phyloP scores from a whole-genome alignment of 1,284 basidiomycete genomes.

The Cerioporus squamosus region DNA sequence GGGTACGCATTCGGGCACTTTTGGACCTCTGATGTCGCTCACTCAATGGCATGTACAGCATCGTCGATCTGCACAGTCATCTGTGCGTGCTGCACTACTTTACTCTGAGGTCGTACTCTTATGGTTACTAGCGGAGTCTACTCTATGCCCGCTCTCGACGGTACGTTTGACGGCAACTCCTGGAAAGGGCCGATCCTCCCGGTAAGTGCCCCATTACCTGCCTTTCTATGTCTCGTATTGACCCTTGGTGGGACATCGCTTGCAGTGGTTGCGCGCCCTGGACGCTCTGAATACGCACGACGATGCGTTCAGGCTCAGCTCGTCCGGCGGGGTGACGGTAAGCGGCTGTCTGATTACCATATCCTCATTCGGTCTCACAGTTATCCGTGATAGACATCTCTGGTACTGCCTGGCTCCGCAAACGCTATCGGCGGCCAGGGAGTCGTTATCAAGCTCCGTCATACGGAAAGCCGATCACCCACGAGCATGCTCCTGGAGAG shows the following conservation, averaged over 20 bases:
- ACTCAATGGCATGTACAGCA: constrained; percentile 2
- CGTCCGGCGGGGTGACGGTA: constrained; percentile 49
- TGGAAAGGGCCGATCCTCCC: constrained; percentile 42
- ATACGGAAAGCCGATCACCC: constrained; percentile 46
- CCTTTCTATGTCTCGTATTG: too few relatives aligned
- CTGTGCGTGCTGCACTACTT: background rate
- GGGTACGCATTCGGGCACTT: background rate
- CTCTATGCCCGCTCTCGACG: constrained; percentile 23
- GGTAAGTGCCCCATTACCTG: background rate
- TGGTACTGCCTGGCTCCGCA: constrained; percentile 52
- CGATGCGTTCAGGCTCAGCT: constrained; percentile 37
- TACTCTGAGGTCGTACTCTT: background rate
- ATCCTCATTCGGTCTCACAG: background rate
- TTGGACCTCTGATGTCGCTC: too few relatives aligned
- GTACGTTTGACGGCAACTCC: constrained; percentile 39
- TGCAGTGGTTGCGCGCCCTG: constrained; percentile 46
- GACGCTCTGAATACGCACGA: constrained; percentile 49
- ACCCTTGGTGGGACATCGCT: too few relatives aligned
- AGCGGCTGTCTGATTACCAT: background rate
- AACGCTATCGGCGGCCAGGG: constrained; percentile 47
- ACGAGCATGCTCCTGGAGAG: constrained; percentile 51
- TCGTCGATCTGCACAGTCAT: constrained; percentile 24
- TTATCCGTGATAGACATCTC: constrained; percentile 29
- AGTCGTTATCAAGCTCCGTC: constrained; percentile 54
- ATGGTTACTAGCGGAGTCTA: constrained; percentile 13